Percentiles rank a stretch among this genome's conserved stretches.
Evolutionary conservation across 495 filamentous ascomycete genomes (phyloP).

Genomic region (Hypoxylon subgilvum): DNA sequence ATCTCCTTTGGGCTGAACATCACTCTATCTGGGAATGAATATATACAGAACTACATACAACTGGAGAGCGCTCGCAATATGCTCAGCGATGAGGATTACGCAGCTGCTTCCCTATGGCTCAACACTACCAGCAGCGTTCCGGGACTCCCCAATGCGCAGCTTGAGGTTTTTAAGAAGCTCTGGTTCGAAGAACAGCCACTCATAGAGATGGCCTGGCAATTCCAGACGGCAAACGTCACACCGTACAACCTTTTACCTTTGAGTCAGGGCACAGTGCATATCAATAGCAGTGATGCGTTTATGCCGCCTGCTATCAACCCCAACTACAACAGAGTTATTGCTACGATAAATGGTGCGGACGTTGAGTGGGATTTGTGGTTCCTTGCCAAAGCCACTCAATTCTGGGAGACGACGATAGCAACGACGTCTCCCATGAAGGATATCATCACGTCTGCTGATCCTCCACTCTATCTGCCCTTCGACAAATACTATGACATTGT

Average conservation of each 20-base stretch:
- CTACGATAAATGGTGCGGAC: background rate
- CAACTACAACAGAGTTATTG: background rate
- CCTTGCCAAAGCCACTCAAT: background rate
- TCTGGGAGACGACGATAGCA: background rate
- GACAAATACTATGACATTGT: background rate
- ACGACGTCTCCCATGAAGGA: background rate
- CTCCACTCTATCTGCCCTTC: background rate
- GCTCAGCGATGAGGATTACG: background rate
- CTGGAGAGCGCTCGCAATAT: background rate
- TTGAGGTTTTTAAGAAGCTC: background rate
- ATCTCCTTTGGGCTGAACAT: background rate
- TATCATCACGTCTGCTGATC: background rate
- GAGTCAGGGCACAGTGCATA: slow-evolving; percentile 1
- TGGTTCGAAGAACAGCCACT: slow-evolving; percentile 1
- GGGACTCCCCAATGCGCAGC: background rate
- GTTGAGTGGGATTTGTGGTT: slow-evolving; percentile 9
- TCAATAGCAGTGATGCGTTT: background rate
- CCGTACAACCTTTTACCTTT: background rate
- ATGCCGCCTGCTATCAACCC: background rate
- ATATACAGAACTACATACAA: slow-evolving; percentile 4
- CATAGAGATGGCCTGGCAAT: slow-evolving; percentile 3
- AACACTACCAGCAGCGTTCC: background rate
- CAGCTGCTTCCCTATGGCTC: background rate
- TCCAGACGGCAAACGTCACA: background rate
- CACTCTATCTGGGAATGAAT: background rate